Evolutionary conservation across 1,139 yeast genomes (phyloP).

Genomic region (Geotrichum bryndzae): DNA sequence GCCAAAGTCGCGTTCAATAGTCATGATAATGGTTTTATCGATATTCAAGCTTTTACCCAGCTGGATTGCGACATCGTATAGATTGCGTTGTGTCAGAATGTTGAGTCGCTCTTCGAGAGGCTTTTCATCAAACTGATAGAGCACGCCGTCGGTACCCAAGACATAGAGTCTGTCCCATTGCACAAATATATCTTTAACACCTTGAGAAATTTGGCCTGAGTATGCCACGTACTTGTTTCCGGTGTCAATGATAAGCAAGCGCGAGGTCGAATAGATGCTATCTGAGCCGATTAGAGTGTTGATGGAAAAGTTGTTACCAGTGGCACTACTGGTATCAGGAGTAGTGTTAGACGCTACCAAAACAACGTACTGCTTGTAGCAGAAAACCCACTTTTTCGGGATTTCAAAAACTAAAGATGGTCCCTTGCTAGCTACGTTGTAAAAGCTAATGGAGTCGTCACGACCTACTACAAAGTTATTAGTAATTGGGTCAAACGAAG

Average conservation of each 20-base stretch:
- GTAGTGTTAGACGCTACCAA: conserved; percentile 44
- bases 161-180: conserved; percentile 55
- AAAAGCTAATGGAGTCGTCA: conserved; percentile 47
- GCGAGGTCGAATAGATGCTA: conserved; percentile 35
- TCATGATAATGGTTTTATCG: conserved; percentile 36
- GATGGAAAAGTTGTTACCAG: conserved; percentile 15
- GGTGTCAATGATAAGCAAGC: conserved; percentile 61
- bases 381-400: conserved; percentile 50
- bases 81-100: conserved; percentile 60
- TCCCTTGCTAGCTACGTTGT: conserved; percentile 50
- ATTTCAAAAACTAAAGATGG: conserved; percentile 55
- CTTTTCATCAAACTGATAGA: conserved; percentile 65
- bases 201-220: conserved; percentile 59
- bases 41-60: conserved; percentile 49
- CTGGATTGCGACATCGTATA: conserved; percentile 67
- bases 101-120: conserved; percentile 62
- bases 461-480: conserved; percentile 47
- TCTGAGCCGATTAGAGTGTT: conserved; percentile 17
- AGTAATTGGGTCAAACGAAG: conserved; percentile 34
- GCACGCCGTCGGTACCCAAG: conserved; percentile 67
- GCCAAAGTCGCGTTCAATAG: conserved; percentile 63
- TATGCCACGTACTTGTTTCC: conserved; percentile 65
- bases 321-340: conserved; percentile 11
- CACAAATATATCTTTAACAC: conserved; percentile 50
- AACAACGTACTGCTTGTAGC: conserved; percentile 48